Evolutionary conservation across 495 filamentous ascomycete genomes (phyloP).

Genomic region (Paragyromitra xinjiangensis): DNA sequence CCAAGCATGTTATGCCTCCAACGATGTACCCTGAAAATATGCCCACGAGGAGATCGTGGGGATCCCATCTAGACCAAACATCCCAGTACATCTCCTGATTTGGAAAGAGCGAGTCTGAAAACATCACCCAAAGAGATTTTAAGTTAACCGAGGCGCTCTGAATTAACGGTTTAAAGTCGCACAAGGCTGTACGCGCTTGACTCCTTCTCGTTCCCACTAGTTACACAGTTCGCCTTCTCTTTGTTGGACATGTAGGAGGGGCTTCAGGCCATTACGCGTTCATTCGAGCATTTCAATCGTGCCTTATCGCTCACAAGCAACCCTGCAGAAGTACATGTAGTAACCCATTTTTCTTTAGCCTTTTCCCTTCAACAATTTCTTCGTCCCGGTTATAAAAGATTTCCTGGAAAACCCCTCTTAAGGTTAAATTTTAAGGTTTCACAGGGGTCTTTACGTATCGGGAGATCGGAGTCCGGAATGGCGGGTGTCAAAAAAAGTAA

Average conservation of each 20-base stretch:
- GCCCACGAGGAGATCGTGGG: background rate
- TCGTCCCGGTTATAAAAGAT: background rate
- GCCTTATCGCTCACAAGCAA: background rate
- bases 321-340: background rate
- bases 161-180: background rate
- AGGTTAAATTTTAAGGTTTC: background rate
- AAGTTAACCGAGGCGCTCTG: background rate
- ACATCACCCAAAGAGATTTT: constrained; percentile 8
- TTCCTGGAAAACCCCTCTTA: background rate
- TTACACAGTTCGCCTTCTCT: background rate
- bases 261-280: background rate
- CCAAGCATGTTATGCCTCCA: background rate
- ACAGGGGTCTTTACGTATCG: background rate
- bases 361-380: background rate
- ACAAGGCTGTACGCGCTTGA: background rate
- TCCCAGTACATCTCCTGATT: background rate
- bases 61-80: background rate
- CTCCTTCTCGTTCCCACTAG: background rate
- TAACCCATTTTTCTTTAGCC: background rate
- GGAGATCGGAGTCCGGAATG: background rate
- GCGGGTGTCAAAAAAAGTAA: background rate
- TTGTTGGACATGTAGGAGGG: background rate
- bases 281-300: background rate
- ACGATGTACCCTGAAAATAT: background rate
- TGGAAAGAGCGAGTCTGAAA: background rate